phyloP scores from a whole-genome alignment of 805 yeast genomes.

The Isabelozyma pseudorhagii region DNA sequence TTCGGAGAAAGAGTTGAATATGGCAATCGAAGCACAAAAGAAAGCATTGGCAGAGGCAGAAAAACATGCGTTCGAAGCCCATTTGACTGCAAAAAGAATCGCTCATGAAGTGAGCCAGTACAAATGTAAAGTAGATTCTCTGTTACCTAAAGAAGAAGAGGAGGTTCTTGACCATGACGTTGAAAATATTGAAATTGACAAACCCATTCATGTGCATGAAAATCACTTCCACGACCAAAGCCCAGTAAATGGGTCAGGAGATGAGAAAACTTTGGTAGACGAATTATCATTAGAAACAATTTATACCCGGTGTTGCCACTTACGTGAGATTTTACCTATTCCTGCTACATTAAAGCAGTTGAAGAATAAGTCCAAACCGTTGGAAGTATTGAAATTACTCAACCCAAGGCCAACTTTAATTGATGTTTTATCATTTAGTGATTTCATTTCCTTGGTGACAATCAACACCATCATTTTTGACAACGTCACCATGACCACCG shows the following conservation, averaged over 20 bases:
- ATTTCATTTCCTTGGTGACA: constrained; percentile 55
- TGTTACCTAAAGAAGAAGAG: constrained; percentile 4
- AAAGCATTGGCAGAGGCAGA: constrained; percentile 57
- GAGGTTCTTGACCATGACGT: constrained; percentile 5
- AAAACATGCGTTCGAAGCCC: constrained; percentile 76
- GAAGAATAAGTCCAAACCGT: constrained; percentile 47
- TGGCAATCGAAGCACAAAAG: constrained; percentile 59
- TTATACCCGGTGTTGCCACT: constrained; percentile 85
- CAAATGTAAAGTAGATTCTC: constrained; percentile 17
- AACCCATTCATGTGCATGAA: constrained; percentile 64
- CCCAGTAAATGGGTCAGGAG: constrained; percentile 8
- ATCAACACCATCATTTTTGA: constrained; percentile 55
- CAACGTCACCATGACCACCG: constrained; percentile 52
- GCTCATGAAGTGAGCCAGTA: constrained; percentile 61
- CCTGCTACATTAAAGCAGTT: constrained; percentile 75
- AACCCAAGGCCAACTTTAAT: constrained; percentile 59
- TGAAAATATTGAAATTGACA: constrained; percentile 51
- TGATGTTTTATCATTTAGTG: constrained; percentile 55
- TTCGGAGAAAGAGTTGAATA: constrained; percentile 46
- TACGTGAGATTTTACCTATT: constrained; percentile 87
- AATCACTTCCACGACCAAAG: constrained; percentile 41
- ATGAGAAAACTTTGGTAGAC: constrained; percentile 10
- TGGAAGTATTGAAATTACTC: constrained; percentile 52
- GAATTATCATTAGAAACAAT: constrained; percentile 44
- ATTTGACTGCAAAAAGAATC: constrained; percentile 63